Conservation (phyloP, 1,284 basidiomycete genomes). For the Schizopora paradoxa region DNA sequence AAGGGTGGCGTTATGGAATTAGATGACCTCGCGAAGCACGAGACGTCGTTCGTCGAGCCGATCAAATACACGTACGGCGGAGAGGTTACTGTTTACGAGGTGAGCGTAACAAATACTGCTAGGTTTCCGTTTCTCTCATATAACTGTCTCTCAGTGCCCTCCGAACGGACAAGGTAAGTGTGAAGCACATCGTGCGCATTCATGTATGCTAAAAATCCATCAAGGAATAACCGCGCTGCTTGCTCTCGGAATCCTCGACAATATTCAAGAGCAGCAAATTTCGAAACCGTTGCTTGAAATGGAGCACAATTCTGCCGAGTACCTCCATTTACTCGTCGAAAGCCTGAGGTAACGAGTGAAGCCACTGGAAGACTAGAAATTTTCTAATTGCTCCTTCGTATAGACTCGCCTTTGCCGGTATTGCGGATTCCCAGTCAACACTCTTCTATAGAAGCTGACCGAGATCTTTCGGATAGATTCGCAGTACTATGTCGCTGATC, state of each 20-base stretch:
- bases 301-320: slow-evolving; percentile 84
- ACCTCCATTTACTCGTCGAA: slow-evolving; percentile 85
- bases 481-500: slow-evolving; percentile 85
- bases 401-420: slow-evolving; percentile 76
- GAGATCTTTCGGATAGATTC: slow-evolving; percentile 48
- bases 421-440: slow-evolving; percentile 19
- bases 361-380: slow-evolving; percentile 13
- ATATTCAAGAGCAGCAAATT: slow-evolving; percentile 69
- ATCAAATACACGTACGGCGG: slow-evolving; percentile 85
- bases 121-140: too few relatives aligned
- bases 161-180: slow-evolving; percentile 93
- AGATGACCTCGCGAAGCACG: slow-evolving; percentile 79
- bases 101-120: slow-evolving; percentile 29
- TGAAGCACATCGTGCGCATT: not conserved
- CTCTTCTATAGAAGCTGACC: not conserved
- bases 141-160: slow-evolving; percentile 59
- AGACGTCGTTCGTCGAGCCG: slow-evolving; percentile 78
- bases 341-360: slow-evolving; percentile 53
- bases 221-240: slow-evolving; percentile 85
- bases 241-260: slow-evolving; percentile 88
- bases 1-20: slow-evolving; percentile 89
- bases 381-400: slow-evolving; percentile 6
- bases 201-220: too few relatives aligned
- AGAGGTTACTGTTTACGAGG: slow-evolving; percentile 83
- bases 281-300: slow-evolving; percentile 69